Base-by-base conservation (phyloP, 83 land plant species). In the Larix sibirica region DNA sequence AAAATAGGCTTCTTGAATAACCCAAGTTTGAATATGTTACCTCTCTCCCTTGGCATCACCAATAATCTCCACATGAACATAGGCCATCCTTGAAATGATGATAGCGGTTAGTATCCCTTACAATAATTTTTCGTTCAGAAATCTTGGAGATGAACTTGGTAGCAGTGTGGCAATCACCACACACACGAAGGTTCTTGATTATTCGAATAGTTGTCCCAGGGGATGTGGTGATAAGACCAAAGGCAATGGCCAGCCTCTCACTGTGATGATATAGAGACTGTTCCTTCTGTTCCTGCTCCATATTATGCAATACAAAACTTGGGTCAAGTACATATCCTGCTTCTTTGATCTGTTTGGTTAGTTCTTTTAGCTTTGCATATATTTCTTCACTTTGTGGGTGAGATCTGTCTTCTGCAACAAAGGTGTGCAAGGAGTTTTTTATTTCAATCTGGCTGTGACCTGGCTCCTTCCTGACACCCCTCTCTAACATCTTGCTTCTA, bases 111-210 rank as follows among this genome's bases (percentile, higher is more conserved):
- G 69, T 24, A 66, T 26, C 33, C 28, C 69, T 66, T 31, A 66
- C 33, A 1, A 66, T 23, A 23, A 66, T 66, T 66, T 66, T 8
- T 66, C 24, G 13, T 12, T 8, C 9, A 66, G 9, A 26, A 66
- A 24, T 66, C 69, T 26, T 66, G 26, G 69, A 66, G 12, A 26
- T 66, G 69, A 66, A 73, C 56, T 69, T 69, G 4, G 24, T 4
- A 24, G 77, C 24, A 38, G 54, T 20, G 17, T 64, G 67, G 24
- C 67, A 64, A 64, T 64, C 67, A 20, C 67, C 67, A 64, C 67
- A 64, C 5, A 64, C 67, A 20, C 67, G 21, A 64, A 64, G 67
- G 67, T 64, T 64, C 67, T 64, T 64, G 67, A 23, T 64, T n/a
- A 64, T 23, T 20, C 21, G 24, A 64, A 64, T 64, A 64, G 67